A percentile compares a stretch with the other conserved stretches of the same genome.
Conservation (phyloP, 345 rosid species). For the Melastoma malabathricum region DNA sequence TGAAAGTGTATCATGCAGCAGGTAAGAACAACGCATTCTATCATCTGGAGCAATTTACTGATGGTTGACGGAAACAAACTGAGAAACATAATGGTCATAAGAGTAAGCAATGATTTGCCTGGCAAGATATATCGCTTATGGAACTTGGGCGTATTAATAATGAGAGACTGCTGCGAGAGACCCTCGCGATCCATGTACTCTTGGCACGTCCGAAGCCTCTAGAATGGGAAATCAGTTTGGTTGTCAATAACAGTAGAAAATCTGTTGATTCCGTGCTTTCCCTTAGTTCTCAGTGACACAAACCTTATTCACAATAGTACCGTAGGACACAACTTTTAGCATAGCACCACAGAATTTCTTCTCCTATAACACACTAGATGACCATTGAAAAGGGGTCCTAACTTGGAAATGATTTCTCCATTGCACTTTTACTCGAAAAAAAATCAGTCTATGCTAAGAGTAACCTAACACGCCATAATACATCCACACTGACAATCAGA, state of each 20-base stretch:
- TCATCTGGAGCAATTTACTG: not conserved
- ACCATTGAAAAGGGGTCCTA: too few species aligned
- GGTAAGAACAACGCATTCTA: not conserved
- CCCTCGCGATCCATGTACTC: constrained; percentile 85
- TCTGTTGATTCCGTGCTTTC: too few species aligned
- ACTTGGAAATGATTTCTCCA: too few species aligned
- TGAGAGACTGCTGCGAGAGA: constrained; percentile 61
- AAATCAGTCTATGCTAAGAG: too few species aligned
- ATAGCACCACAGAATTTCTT: too few species aligned
- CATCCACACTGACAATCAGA: not conserved
- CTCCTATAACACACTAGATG: too few species aligned
- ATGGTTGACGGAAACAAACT: not conserved
- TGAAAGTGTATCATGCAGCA: constrained; percentile 15
- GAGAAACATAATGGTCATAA: not conserved
- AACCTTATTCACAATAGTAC: too few species aligned
- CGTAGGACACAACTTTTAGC: too few species aligned
- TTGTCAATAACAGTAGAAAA: too few species aligned
- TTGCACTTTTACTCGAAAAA: too few species aligned
- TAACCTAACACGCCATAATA: not conserved
- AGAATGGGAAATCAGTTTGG: constrained; percentile 8
- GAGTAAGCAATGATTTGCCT: constrained; percentile 8
- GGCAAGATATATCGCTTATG: constrained; percentile 83
- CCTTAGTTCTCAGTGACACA: too few species aligned
- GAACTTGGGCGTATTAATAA: constrained; percentile 75
- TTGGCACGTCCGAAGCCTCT: constrained; percentile 82